Evolutionary conservation across 2,329 filamentous ascomycete genomes (phyloP), one percentile per base, ranked within the genome.

Genomic region (Stagonosporopsis tanaceti): DNA sequence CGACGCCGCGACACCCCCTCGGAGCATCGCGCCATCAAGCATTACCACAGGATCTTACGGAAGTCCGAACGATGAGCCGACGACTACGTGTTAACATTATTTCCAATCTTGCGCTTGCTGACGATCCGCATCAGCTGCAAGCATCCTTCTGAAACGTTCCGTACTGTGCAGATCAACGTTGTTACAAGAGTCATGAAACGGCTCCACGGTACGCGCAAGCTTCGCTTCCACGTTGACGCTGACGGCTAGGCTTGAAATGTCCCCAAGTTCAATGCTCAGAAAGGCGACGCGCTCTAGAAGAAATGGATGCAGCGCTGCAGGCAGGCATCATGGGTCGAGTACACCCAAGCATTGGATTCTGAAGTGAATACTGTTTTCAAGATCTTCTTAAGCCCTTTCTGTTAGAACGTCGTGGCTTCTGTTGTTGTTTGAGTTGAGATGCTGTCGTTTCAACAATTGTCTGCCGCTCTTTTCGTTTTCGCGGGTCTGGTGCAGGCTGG

Each of bases 191-290:
- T 57, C 54, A 48, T 53, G 54, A 44, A 48, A 39, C 44, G 48
- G 47, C 48, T 45, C 54, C 48, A 57, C 54, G 54, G 48, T 57
- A 57, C 54, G 42, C 48, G 54, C 54, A 57, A 57, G 54, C 54
- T 52, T 41, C 37, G 41, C 53, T 57, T 37, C 47, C 30, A 17
- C 44, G 7, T 45, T 47, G 54, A 51, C 39, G 48, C 25, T 48
- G 44, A 34, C 44, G 39, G 34, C 24, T 12, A 32, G 30, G 25
- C 35, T 41, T 47, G 53, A 51, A 35, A 17, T 51, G 39, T 42
- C 37, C 17, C 35, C 35, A 47, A 20, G 46, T 47, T 46, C 47
- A 51, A 46, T 56, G 53, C 42, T 37, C 38, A 38, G 47, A 15
- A 30, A 38, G 30, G 25, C 25, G 48, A 48, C 42, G 38, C 44